Conservation (phyloP, 371 early-diverging fungal genomes). For the Mortierella sp. region DNA sequence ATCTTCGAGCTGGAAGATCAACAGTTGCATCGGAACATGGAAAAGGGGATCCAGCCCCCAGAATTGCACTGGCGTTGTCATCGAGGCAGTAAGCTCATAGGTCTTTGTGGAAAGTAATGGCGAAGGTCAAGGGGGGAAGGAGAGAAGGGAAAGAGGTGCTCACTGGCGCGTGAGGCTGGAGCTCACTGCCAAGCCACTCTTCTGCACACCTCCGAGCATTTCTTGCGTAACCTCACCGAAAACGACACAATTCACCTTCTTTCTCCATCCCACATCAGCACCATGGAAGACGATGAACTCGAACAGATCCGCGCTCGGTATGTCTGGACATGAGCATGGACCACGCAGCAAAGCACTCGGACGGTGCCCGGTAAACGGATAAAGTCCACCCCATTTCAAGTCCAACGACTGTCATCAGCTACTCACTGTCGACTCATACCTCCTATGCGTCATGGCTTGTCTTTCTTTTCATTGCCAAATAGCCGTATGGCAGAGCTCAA, state of each 20-base stretch:
- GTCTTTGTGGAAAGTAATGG: background rate
- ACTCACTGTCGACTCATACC: too few species aligned
- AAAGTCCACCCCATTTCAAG: conserved; percentile 36
- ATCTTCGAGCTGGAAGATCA: conserved; percentile 38
- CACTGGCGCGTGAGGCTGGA: too few species aligned
- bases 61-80: conserved; percentile 27
- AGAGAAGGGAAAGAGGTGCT: too few species aligned
- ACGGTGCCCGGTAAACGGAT: background rate
- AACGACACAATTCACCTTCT: too few species aligned
- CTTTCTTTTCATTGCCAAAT: too few species aligned
- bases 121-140: background rate
- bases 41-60: conserved; percentile 50
- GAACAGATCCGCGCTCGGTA: conserved; percentile 85
- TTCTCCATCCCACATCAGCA: too few species aligned
- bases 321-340: too few species aligned
- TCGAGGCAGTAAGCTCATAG: conserved; percentile 11
- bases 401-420: too few species aligned
- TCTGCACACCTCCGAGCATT: too few species aligned
- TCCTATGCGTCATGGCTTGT: too few species aligned
- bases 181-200: background rate
- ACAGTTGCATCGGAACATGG: conserved; percentile 36
- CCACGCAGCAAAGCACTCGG: too few species aligned
- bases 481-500: conserved; percentile 55
- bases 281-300: conserved; percentile 89
- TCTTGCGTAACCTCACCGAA: too few species aligned